Percentiles rank a stretch among this genome's conserved stretches.
phyloP scores from a whole-genome alignment of 1,139 yeast species.

The Yamadazyma sp. region DNA sequence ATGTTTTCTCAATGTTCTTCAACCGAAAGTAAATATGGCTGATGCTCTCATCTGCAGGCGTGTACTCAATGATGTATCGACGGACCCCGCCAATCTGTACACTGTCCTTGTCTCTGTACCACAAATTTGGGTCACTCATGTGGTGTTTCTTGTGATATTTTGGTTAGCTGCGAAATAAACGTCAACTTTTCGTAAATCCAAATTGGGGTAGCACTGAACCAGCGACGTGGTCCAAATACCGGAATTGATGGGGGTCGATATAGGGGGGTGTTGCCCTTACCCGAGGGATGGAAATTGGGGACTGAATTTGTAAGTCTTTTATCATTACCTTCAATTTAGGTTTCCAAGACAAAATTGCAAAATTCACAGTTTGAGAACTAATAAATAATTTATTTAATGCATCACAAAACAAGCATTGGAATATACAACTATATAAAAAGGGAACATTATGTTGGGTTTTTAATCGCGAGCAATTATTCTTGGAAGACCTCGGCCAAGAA shows the following conservation, averaged over 20 bases:
- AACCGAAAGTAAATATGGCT: slow-evolving; percentile 37
- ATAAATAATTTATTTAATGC: slow-evolving; percentile 7
- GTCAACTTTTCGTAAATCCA: no score
- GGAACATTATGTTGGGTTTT: not conserved
- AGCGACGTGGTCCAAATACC: no score
- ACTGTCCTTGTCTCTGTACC: slow-evolving; percentile 42
- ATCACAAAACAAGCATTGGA: slow-evolving; percentile 2
- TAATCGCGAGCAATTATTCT: slow-evolving; percentile 7
- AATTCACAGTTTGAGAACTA: no score
- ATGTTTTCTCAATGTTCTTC: slow-evolving; percentile 50
- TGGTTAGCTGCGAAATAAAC: slow-evolving; percentile 3
- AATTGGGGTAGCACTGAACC: not conserved
- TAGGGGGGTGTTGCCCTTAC: no score
- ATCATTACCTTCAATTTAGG: no score
- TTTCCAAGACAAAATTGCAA: no score
- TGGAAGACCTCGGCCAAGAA: slow-evolving; percentile 78
- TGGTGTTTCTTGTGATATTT: not conserved
- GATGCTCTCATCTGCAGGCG: slow-evolving; percentile 18
- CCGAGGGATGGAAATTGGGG: no score
- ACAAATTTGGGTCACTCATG: slow-evolving; percentile 21
- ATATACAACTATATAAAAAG: slow-evolving; percentile 1
- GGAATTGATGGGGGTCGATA: no score
- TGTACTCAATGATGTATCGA: slow-evolving; percentile 33
- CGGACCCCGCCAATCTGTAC: slow-evolving; percentile 41
- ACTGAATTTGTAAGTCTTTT: no score